These are phyloP conservation scores for Pelargonium citronellum DNA, from an alignment of 441 rosid genomes.

Conservation along the genomic window DNA sequence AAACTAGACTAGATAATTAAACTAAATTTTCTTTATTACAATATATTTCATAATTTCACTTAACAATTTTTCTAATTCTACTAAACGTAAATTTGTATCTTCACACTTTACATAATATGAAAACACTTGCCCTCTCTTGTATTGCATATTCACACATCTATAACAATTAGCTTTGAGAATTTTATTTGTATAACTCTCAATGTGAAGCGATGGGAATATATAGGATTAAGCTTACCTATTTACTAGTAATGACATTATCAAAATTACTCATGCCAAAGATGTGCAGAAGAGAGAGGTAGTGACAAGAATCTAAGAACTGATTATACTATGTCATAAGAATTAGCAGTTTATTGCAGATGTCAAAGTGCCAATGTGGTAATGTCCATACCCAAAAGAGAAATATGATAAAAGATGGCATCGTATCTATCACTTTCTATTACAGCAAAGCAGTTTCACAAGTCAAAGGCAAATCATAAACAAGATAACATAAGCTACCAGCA, in stretches of 20 bases:
- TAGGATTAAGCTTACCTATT: background rate
- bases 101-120: background rate
- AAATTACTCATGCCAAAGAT: background rate
- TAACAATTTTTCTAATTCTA: no score
- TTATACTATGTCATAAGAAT: background rate
- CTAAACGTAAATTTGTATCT: no score
- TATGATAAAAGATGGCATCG: background rate
- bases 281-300: background rate
- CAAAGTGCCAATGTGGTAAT: background rate
- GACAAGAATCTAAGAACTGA: background rate
- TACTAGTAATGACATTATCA: background rate
- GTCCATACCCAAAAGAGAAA: background rate
- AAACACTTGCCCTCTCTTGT: background rate
- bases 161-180: background rate
- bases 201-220: background rate
- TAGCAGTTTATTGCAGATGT: background rate
- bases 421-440: background rate
- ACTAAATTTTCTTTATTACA: no score
- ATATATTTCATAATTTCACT: no score
- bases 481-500: slow-evolving; percentile 7
- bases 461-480: slow-evolving; percentile 1
- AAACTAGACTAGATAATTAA: no score
- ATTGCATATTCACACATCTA: background rate
- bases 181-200: background rate
- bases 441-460: background rate